Evolutionary conservation across 164 flowering plant species (phyloP), one percentile per base, ranked within the genome.

Genomic region (Nelumbo lutea): DNA sequence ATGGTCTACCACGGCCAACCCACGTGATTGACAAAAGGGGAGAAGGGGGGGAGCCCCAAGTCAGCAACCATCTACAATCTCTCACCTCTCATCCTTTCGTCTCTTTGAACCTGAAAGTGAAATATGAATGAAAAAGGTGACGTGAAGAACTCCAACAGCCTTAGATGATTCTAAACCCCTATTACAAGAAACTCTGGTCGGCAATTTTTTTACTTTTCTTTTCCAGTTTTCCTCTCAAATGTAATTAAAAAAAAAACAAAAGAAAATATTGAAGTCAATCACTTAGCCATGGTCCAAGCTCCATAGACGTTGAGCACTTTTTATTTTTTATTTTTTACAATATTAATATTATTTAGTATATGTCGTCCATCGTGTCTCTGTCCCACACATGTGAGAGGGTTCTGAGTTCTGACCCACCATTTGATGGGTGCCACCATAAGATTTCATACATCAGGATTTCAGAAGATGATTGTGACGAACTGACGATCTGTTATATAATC

Each of bases 111-210:
- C 58, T 57, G 50, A 53, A 63, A 43, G 47, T 7, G 46, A 39
- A n/a, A 64, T 15, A 47, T 61, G 11, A 43, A 44, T 52, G 1
- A 13, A 13, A 66, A 59, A 60, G 60, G 68, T 75, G 78, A 74
- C 77, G 77, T 74, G 77, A 66, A 66, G 66, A 66, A 65, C 67
- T 74, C 66, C 73, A 53, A 74, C 70, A 68, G 64, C 74, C 44
- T 62, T 11, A 43, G 13, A 61, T 66, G 67, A 64, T 56, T 75
- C 67, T 66, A 64, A 70, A 61, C 70, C 63, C 46, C 0, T 61
- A 43, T 67, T 47, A 66, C 62, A 75, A 70, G 77, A 47, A 71
- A 75, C 69, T 52, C 15, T 71, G 75, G 78, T 71, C 75, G 74
- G 72, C 78, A 51, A 63, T 66, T 46, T 52, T 43, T 62, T 62